Conservation (phyloP, 2,329 filamentous ascomycete species). For the Berkeleyomyces basicola region DNA sequence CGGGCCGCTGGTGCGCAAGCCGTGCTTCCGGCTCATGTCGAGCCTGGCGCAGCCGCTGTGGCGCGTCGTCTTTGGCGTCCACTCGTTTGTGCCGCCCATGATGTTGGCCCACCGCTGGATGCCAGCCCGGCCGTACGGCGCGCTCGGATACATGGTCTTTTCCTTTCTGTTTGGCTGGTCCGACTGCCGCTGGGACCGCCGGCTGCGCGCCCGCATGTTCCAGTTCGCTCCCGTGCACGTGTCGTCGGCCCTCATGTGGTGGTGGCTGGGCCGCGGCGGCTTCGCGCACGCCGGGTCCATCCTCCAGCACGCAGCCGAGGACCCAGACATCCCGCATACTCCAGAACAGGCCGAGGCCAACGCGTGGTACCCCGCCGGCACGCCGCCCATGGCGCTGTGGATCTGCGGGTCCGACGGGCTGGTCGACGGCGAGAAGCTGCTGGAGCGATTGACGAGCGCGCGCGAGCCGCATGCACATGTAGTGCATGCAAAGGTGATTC, state of each 20-base stretch:
- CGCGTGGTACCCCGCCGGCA: constrained; percentile 64
- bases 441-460: constrained; percentile 57
- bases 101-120: constrained; percentile 61
- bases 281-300: constrained; percentile 73
- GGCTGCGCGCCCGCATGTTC: constrained; percentile 65
- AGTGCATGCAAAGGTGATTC: constrained; percentile 68
- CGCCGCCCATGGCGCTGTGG: constrained; percentile 78
- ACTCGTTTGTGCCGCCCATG: constrained; percentile 88
- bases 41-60: constrained; percentile 44
- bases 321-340: constrained; percentile 32
- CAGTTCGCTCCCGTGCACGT: constrained; percentile 87
- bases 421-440: constrained; percentile 61
- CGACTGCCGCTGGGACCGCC: constrained; percentile 70
- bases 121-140: constrained; percentile 53
- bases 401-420: constrained; percentile 68
- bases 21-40: constrained; percentile 82
- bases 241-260: constrained; percentile 76
- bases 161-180: constrained; percentile 81
- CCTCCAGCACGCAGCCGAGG: constrained; percentile 54
- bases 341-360: constrained; percentile 16
- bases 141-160: constrained; percentile 76
- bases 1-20: constrained; percentile 67
- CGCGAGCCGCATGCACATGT: constrained; percentile 67
- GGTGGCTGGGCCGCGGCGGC: constrained; percentile 84
- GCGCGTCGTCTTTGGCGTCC: constrained; percentile 72